These are phyloP conservation scores for Naganishia vaughanmartiniae DNA, from an alignment of 768 basidiomycete species.

Conservation along the genomic window DNA sequence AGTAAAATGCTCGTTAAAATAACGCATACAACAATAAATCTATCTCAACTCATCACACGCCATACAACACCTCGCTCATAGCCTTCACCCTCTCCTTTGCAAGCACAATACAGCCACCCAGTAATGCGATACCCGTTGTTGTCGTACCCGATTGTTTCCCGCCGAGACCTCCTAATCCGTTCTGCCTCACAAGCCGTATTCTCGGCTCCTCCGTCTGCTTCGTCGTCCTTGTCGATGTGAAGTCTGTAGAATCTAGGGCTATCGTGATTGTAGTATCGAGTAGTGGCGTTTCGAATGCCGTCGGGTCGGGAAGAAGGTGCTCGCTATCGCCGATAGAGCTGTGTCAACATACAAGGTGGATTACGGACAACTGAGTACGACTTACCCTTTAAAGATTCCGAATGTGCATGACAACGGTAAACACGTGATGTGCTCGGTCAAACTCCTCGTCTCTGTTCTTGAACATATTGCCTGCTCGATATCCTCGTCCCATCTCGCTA, in stretches of 20 bases:
- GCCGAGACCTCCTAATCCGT: conserved; percentile 41
- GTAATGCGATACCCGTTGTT: conserved; percentile 43
- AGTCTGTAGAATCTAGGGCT: conserved; percentile 40
- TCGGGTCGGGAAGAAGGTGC: conserved; percentile 67
- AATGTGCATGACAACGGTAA: conserved; percentile 61
- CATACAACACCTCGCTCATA: conserved; percentile 39
- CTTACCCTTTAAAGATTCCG: conserved; percentile 78
- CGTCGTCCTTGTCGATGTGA: neutral
- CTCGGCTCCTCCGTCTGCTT: conserved; percentile 20
- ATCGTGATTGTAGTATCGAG: conserved; percentile 62
- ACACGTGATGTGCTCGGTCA: conserved; percentile 36
- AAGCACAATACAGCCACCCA: conserved; percentile 42
- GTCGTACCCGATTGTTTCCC: conserved; percentile 24
- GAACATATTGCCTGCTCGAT: conserved; percentile 64
- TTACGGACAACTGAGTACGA: conserved; percentile 26
- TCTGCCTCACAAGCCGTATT: conserved; percentile 43
- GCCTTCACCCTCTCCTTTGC: conserved; percentile 38
- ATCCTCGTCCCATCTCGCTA: conserved; percentile 69
- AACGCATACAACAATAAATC: conserved; percentile 8
- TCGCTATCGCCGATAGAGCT: conserved; percentile 54
- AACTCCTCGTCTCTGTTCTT: conserved; percentile 43
- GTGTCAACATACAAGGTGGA: neutral
- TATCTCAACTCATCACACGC: neutral
- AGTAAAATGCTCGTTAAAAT: neutral
- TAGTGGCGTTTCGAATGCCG: conserved; percentile 84